Base-by-base conservation (phyloP, 1,284 basidiomycete genomes). In the Fomitopsis schrenkii region DNA sequence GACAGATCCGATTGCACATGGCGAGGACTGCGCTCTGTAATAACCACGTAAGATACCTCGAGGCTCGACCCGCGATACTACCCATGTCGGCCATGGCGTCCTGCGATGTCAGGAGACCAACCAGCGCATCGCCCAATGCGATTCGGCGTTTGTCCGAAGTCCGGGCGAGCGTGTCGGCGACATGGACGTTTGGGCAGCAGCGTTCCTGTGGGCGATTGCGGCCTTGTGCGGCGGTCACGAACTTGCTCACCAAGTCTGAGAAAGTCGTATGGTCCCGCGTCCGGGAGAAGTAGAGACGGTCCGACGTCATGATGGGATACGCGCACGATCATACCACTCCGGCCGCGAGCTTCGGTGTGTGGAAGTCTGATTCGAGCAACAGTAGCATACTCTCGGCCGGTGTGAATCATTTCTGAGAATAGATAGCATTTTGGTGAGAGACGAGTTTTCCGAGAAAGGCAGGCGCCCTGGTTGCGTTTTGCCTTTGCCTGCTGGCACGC, bases 121-220 rank as follows among this genome's bases (percentile, higher is more conserved):
- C 35, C 30, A 40, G 52, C 52, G 52, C 52, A 14, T 22, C 52
- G 52, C 52, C 35, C 52, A 38, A 7, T n/a, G 41, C 15, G 22
- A 19, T 56, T 33, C 15, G 56, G 56, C 56, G 56, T 58, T 58
- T 58, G 56, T 58, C 56, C 56, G 56, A 46, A 12, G 33, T 48
- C 56, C 52, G 52, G 56, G 33, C 44, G 56, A 48, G 41, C 30
- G 41, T 45, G 56, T 22, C 42, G 41, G 45, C 44, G 33, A 48
- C 45, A 54, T 50, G 48, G 48, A 50, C 22, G 28, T 33, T 50
- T 50, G 48, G 48, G 48, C 10, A 33, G 48, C 48, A 50, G 28
- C 45, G 45, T 48, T 48, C 45, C 45, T 48, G 45, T 15, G 45
- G 42, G 22, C 26, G 45, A 22, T 15, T 30, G 17, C 48, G 28